Base-by-base conservation (phyloP, 768 basidiomycete species). In the Gloeophyllum trabeum region DNA sequence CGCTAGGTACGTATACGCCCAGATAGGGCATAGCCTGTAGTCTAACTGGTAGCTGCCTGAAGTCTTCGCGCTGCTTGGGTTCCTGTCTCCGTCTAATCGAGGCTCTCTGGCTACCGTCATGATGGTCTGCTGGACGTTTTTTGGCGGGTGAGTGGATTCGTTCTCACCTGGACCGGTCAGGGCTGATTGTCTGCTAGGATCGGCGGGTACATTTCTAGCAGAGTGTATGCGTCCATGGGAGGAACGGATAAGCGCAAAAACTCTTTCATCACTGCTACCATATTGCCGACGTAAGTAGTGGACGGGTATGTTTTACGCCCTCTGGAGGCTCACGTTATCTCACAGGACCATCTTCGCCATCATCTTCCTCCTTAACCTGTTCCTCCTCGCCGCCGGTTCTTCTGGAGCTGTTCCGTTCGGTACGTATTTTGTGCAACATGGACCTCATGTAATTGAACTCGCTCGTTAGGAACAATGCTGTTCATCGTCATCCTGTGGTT, bases 321-420 rank as follows among this genome's bases (percentile, higher is more conserved):
- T 16, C 28, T 19, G 41, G 19, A 25, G 19, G 16, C 49, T 42
- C 32, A 24, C 16, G 3, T 6, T 7, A 19, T 41, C 30, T 16
- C 44, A 2, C 55, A 93, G 89, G 7, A 53, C 85, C 48, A 77
- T 97, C 35, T 98, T 97, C 58, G 62, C 74, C 18, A 55, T 90
- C 43, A 81, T 97, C 39, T 93, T 92, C 64, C 58, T 93, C n/a
- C 73, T 98, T 44, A 88, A 98, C 55, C 68, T 96, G 23, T 88
- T 93, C 70, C 76, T 98, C 19, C 65, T 97, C 43, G 64, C 72
- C 2, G 82, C 86, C 13, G 79, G 79, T 3, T 92, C 92, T 2
- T 94, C 93, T 4, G 94, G 94, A 6, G 94, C 94, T 7, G 90
- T 99, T 34, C 94, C 94, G 3, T 94, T 97, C 58, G 89, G 93